phyloP scores from a whole-genome alignment of 225 moss, liverwort and hornwort species.

The Pleurozium schreberi region DNA sequence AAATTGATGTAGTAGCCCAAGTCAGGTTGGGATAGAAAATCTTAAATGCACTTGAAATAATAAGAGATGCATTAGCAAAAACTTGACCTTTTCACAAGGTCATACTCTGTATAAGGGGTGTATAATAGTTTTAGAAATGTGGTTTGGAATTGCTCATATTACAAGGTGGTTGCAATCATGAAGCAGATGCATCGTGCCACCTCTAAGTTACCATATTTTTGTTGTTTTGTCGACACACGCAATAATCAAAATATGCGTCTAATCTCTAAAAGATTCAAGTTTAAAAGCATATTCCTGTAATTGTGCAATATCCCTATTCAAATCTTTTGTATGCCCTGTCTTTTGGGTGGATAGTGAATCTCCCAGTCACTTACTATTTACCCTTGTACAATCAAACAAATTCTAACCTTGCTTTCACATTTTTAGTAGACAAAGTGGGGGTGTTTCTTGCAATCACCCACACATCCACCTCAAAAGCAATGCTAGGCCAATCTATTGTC shows the following conservation, averaged over 20 bases:
- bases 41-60: fast-evolving
- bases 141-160: fast-evolving
- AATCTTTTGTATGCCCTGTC: too few relatives aligned
- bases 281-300: too few relatives aligned
- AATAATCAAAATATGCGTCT: background rate
- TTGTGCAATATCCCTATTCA: too few relatives aligned
- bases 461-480: background rate
- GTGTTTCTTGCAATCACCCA: too few relatives aligned
- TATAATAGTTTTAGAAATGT: background rate
- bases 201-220: background rate
- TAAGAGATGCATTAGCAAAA: too few relatives aligned
- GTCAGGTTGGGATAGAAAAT: background rate
- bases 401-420: too few relatives aligned
- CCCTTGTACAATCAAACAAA: too few relatives aligned
- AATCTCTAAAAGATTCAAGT: background rate
- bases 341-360: too few relatives aligned
- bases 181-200: background rate
- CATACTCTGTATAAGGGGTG: too few relatives aligned
- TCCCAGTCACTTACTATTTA: too few relatives aligned
- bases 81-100: background rate
- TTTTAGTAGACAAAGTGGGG: too few relatives aligned
- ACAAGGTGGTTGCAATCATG: fast-evolving
- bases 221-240: background rate
- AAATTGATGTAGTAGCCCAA: background rate
- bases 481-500: fast-evolving